Percentiles rank a stretch among this genome's conserved stretches.
Evolutionary conservation across 192 early-diverging fungal species (phyloP).

Genomic region (Coemansia sp.): DNA sequence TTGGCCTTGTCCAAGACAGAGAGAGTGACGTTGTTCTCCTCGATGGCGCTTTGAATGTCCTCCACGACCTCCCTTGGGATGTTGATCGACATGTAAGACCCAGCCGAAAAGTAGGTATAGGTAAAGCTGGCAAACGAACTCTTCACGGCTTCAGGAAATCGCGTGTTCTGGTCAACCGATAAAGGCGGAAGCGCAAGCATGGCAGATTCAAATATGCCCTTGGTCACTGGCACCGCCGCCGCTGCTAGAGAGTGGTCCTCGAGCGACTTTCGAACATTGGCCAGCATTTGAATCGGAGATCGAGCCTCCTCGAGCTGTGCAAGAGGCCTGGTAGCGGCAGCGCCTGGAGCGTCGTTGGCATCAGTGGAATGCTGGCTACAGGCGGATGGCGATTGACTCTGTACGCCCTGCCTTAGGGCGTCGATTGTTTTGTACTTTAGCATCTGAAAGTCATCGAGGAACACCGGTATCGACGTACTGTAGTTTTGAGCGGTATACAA

Average conservation of each 20-base stretch:
- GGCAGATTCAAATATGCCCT: constrained; percentile 48
- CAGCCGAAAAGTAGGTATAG: constrained; percentile 29
- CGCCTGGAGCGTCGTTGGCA: not conserved
- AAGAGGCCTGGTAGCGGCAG: not conserved
- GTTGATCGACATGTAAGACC: constrained; percentile 38
- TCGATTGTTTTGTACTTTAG: constrained; percentile 44
- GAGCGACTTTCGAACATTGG: constrained; percentile 7
- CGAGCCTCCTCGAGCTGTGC: not conserved
- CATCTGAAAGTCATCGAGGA: constrained; percentile 40
- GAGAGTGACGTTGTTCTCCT: constrained; percentile 29
- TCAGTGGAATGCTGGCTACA: no score
- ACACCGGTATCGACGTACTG: constrained; percentile 31
- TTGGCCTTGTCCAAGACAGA: constrained; percentile 49
- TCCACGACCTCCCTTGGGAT: constrained; percentile 29
- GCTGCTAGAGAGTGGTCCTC: constrained; percentile 23
- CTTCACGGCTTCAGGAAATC: constrained; percentile 38
- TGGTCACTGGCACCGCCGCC: constrained; percentile 29
- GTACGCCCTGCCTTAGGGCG: constrained; percentile 14
- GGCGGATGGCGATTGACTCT: not conserved
- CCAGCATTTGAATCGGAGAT: constrained; percentile 10
- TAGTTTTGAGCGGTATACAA: constrained; percentile 30
- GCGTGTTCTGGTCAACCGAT: constrained; percentile 25
- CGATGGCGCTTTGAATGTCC: constrained; percentile 27
- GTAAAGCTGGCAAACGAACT: constrained; percentile 29
- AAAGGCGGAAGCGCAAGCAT: constrained; percentile 27